phyloP scores from a whole-genome alignment of 2,329 filamentous ascomycete species.

The Arthrobotrys iridis region DNA sequence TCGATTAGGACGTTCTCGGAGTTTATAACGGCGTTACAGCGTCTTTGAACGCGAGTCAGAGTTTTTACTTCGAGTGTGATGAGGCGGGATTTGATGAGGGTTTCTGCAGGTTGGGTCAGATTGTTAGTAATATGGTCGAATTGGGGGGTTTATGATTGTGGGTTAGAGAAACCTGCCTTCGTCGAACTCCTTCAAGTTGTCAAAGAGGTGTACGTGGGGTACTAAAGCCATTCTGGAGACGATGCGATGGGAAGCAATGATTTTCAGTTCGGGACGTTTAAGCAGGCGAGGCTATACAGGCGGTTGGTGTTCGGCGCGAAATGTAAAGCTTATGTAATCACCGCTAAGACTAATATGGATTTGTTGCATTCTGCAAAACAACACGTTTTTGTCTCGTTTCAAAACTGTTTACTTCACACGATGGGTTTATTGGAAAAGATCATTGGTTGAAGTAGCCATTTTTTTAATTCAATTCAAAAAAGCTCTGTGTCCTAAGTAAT shows the following conservation, averaged over 20 bases:
- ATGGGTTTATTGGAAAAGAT: background rate
- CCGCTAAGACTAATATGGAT: background rate
- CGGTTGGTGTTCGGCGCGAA: conserved; percentile 8
- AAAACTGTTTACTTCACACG: background rate
- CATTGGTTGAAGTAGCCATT: background rate
- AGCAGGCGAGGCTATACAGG: background rate
- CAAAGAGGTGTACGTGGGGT: conserved; percentile 34
- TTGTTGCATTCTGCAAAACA: conserved; percentile 10
- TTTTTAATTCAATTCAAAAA: conserved; percentile 20
- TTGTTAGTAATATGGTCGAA: background rate
- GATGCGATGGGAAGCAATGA: background rate
- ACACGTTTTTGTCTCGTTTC: no score
- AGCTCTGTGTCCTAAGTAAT: conserved; percentile 2
- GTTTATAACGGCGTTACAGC: conserved; percentile 48
- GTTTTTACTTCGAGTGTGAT: conserved; percentile 58
- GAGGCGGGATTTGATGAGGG: conserved; percentile 58
- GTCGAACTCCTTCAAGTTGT: conserved; percentile 34
- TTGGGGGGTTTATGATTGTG: no score
- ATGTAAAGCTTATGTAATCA: background rate
- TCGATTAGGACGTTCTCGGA: conserved; percentile 46
- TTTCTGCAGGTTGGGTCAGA: conserved; percentile 52
- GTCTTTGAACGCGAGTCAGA: conserved; percentile 57
- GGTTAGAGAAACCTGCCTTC: conserved; percentile 21
- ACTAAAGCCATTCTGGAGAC: conserved; percentile 35
- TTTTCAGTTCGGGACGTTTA: background rate